Conservation (phyloP, 257 asterid species). For the Nemophila menziesii region DNA sequence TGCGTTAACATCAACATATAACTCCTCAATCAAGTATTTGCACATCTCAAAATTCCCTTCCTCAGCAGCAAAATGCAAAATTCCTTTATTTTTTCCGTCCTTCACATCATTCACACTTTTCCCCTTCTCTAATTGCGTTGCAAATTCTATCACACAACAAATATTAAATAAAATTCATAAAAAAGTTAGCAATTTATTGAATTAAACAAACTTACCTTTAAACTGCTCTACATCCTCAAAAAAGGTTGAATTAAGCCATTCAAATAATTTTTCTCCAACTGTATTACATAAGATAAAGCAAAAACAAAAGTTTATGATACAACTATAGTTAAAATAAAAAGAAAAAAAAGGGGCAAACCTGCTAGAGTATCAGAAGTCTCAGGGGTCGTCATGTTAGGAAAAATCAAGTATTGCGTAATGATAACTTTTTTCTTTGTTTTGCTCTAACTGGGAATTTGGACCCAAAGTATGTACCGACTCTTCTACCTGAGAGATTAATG, state of each 20-base stretch:
- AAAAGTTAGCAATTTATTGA: conserved; percentile 1
- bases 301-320: too few species aligned
- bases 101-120: conserved; percentile 68
- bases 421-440: too few species aligned
- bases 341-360: conserved; percentile 25
- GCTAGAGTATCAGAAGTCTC: conserved; percentile 73
- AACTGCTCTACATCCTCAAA: conserved; percentile 58
- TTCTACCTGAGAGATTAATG: too few species aligned
- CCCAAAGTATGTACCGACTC: too few species aligned
- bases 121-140: conserved; percentile 64
- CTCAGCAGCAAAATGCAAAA: conserved; percentile 85
- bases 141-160: conserved; percentile 30
- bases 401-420: too few species aligned
- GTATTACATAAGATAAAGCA: conserved; percentile 12
- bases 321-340: conserved; percentile 7
- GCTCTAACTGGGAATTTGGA: too few species aligned
- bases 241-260: conserved; percentile 60
- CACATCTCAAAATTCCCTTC: conserved; percentile 85
- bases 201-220: conserved; percentile 37
- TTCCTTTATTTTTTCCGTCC: conserved; percentile 96
- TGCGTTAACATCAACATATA: conserved; percentile 60
- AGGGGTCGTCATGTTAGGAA: conserved; percentile 11
- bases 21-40: conserved; percentile 79
- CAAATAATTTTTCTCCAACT: conserved; percentile 67
- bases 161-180: neutral